A percentile compares a stretch with the other conserved stretches of the same genome.
Conservation (phyloP, 1,284 basidiomycete genomes). For the Takashimella koratensis region DNA sequence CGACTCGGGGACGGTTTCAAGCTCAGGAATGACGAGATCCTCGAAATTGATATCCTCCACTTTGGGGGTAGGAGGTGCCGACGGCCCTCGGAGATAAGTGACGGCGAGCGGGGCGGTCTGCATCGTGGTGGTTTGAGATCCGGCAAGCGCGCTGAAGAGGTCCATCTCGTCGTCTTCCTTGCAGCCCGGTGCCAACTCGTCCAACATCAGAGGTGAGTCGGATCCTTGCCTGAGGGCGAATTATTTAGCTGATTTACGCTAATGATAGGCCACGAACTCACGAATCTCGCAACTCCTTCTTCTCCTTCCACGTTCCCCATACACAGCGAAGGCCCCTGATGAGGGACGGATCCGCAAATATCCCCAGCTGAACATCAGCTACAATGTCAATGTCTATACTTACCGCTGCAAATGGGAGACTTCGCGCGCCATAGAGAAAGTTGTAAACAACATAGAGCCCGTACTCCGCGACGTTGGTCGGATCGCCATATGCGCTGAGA, state of each 20-base stretch:
- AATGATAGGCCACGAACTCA: neutral
- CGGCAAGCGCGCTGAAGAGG: neutral
- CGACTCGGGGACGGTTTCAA: neutral
- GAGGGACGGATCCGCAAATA: neutral
- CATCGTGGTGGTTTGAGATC: neutral
- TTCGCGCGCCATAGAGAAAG: constrained; percentile 16
- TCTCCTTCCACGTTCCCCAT: neutral
- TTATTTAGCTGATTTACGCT: too few species aligned
- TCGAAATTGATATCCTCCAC: neutral
- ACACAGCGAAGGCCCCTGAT: neutral
- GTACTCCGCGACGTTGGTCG: constrained; percentile 5
- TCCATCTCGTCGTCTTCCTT: neutral
- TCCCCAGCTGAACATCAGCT: neutral
- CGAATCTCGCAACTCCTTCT: neutral
- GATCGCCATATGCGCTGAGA: constrained; percentile 10
- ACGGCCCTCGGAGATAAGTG: neutral
- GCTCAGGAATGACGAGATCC: neutral
- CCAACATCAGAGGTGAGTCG: neutral
- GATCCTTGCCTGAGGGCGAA: neutral
- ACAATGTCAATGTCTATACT: neutral
- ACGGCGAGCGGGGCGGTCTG: neutral
- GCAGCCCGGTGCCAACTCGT: neutral
- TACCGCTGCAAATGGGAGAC: constrained; percentile 12
- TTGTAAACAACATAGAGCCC: constrained; percentile 19
- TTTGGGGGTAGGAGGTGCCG: neutral